Evolutionary conservation across 306 rosid genomes (phyloP), one percentile per base, ranked within the genome.

Genomic region (Lagenaria siceraria): DNA sequence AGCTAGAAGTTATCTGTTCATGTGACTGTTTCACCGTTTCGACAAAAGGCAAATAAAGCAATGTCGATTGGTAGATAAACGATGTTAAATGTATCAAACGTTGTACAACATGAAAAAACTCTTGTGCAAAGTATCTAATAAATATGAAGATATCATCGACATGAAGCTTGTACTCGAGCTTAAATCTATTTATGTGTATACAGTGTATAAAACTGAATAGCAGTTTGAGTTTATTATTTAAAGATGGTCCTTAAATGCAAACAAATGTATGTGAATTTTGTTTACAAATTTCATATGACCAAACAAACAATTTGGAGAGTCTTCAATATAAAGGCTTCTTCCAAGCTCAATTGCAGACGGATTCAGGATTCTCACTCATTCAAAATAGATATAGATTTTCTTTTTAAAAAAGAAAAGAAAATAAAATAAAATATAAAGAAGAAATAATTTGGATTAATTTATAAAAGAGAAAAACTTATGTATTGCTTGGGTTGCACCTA

Each of bases 1-100:
- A 92, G 97, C 88, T 95, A 92, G 89, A 75, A 76, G 55, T 59
- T 48, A 21, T 12, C 70, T 60, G 77, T 75, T 52, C 81, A 43
- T 21, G 22, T 52, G 77, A 38, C 65, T 74, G 46, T 72, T 38
- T 43, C 49, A 17, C 15, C 48, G 59, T 71, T 70, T 14, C 1
- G 1, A 5, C 5, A 1, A 52, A 31, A 4, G 49, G 6, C 14
- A 31, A 74, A 74, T 19, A 74, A 53, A 17, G 56, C 56, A 7
- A 46, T 48, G 76, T 25, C 12, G 48, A 52, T 35, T 10, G 42
- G 13, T 74, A 72, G 10, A 60, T 29, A 2, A 12, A 42, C 15
- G 9, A 66, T 21, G 74, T 68, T 11, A 33, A 24, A 10, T 68
- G 54, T 68, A 48, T 25, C 3, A 5, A 25, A 25, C 27, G 76